Evolutionary conservation across 2,329 filamentous ascomycete species (phyloP).

Genomic region (Claviceps sp.): DNA sequence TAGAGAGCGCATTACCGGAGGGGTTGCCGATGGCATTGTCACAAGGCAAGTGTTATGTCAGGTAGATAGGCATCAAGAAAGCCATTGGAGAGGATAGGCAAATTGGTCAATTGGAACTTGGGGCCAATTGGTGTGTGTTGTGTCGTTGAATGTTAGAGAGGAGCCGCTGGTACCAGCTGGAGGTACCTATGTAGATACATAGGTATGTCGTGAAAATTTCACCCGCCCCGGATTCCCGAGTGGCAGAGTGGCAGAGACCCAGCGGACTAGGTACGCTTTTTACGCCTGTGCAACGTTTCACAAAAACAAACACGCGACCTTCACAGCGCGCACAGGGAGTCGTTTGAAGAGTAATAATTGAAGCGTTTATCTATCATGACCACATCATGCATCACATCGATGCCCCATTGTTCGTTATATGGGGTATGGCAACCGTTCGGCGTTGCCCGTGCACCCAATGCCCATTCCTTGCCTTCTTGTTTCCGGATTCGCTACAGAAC

Average conservation of each 20-base stretch:
- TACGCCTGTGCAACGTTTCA: too few species aligned
- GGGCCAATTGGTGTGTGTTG: background rate
- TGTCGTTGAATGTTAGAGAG: too few species aligned
- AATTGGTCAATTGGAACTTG: background rate
- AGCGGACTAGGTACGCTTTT: too few species aligned
- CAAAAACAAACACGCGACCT: too few species aligned
- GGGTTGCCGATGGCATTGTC: background rate
- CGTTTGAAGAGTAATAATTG: too few species aligned
- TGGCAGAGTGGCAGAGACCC: too few species aligned
- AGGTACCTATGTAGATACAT: too few species aligned
- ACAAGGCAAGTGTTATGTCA: background rate
- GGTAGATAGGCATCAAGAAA: background rate
- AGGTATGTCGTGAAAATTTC: too few species aligned
- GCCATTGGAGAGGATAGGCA: background rate
- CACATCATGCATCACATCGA: slow-evolving; percentile 3
- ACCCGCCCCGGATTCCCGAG: too few species aligned
- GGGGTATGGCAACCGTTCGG: background rate
- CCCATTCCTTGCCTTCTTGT: background rate
- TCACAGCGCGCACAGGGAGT: too few species aligned
- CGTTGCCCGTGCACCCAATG: background rate
- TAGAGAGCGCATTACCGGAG: background rate
- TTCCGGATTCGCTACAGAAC: too few species aligned
- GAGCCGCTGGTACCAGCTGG: too few species aligned
- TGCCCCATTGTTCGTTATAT: slow-evolving; percentile 4
- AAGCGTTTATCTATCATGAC: background rate